Conservation (phyloP, 2,329 filamentous ascomycete genomes). For the Ceratocystis cubensis region DNA sequence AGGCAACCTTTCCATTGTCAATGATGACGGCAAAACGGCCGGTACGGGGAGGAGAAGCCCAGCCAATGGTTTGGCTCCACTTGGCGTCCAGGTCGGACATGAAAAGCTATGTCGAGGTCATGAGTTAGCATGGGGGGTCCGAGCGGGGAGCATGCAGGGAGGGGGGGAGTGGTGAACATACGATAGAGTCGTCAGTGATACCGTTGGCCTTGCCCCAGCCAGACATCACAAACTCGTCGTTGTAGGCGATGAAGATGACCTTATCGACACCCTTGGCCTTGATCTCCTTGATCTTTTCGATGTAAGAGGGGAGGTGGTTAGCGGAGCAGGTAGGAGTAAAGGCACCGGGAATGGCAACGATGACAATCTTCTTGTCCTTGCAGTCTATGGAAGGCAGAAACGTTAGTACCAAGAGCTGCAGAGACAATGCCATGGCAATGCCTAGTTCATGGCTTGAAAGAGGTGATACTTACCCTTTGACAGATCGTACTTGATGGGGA, state of each 20-base stretch:
- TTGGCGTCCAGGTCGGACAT: conserved; percentile 54
- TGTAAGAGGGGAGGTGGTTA: conserved; percentile 69
- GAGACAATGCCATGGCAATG: background rate
- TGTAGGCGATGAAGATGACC: conserved; percentile 69
- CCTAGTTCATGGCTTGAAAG: conserved; percentile 7
- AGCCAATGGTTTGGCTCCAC: conserved; percentile 69
- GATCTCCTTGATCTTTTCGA: conserved; percentile 56
- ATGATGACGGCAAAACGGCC: conserved; percentile 68
- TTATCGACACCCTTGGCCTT: conserved; percentile 71
- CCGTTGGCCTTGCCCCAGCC: conserved; percentile 84
- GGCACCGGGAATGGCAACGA: conserved; percentile 51
- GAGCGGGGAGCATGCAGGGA: conserved; percentile 14
- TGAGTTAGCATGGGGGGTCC: conserved; percentile 5
- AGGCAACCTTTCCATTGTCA: conserved; percentile 71
- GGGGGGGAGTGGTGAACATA: conserved; percentile 28
- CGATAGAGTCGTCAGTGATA: conserved; percentile 54
- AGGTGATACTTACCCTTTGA: conserved; percentile 46
- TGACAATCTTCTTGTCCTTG: conserved; percentile 43
- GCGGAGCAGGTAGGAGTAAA: conserved; percentile 82
- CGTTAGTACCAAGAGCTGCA: background rate
- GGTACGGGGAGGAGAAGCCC: conserved; percentile 62
- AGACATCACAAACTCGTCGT: conserved; percentile 78
- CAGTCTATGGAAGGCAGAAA: conserved; percentile 32
- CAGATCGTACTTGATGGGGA: conserved; percentile 66
- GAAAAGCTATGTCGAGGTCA: conserved; percentile 46